Percentiles rank a stretch among this genome's conserved stretches.
Evolutionary conservation across 306 rosid species (phyloP).

Genomic region (Lagenaria siceraria): DNA sequence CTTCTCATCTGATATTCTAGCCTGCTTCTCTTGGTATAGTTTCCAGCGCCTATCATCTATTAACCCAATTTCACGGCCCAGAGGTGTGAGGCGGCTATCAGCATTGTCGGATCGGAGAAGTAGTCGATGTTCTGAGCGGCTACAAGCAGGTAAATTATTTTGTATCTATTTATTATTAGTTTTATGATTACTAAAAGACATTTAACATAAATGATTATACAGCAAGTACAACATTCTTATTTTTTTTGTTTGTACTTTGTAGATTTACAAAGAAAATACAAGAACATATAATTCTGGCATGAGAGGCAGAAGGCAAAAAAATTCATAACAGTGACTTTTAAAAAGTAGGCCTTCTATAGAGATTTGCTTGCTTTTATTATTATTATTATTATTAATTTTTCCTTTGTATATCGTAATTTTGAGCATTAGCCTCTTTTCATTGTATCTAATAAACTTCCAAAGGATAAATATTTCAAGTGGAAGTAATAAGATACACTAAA

Average conservation of each 20-base stretch:
- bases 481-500: background rate
- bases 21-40: conserved; percentile 79
- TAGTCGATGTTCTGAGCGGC: conserved; percentile 97
- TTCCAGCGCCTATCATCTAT: conserved; percentile 93
- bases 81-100: conserved; percentile 89
- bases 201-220: background rate
- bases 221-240: background rate
- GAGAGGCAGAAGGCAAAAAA: background rate
- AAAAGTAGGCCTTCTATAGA: background rate
- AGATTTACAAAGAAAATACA: background rate
- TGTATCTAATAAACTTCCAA: background rate
- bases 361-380: too few species aligned
- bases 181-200: background rate
- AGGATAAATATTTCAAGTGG: background rate
- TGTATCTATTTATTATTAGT: too few species aligned
- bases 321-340: background rate
- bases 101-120: conserved; percentile 95
- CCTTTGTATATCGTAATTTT: too few species aligned
- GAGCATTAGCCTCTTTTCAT: too few species aligned
- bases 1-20: conserved; percentile 72
- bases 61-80: conserved; percentile 85
- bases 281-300: background rate
- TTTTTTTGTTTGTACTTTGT: background rate
- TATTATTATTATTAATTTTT: too few species aligned
- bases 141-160: conserved; percentile 15